Evolutionary conservation across 106 monocot genomes (phyloP).

Genomic region (Acanthochlamys bracteata): DNA sequence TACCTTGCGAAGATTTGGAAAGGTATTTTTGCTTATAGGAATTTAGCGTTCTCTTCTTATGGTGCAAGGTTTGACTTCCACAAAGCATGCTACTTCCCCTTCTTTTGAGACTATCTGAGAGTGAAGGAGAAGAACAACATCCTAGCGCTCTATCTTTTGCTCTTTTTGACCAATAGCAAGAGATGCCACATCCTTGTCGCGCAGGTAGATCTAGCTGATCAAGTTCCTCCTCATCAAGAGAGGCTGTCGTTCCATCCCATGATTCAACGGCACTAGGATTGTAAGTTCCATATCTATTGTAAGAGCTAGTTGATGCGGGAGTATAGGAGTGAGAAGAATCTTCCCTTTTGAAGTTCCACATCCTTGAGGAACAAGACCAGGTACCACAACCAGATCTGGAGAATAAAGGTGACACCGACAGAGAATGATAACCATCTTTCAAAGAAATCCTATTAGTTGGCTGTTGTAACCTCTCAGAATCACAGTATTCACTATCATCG

Average conservation of each 20-base stretch:
- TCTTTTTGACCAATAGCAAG: conserved; percentile 65
- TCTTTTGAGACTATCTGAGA: conserved; percentile 61
- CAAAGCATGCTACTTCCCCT: conserved; percentile 61
- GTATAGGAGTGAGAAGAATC: conserved; percentile 71
- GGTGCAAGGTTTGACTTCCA: conserved; percentile 38
- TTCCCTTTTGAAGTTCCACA: conserved; percentile 44
- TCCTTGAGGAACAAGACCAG: conserved; percentile 52
- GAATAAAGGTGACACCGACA: conserved; percentile 54
- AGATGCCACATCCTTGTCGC: conserved; percentile 58
- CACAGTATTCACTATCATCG: conserved; percentile 41
- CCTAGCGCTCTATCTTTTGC: conserved; percentile 37
- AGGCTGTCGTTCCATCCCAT: conserved; percentile 45
- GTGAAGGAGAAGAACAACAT: conserved; percentile 69
- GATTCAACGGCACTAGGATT: conserved; percentile 47
- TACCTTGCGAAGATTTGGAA: conserved; percentile 34
- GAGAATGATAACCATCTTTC: conserved; percentile 31
- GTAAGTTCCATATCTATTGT: conserved; percentile 33
- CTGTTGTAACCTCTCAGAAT: conserved; percentile 32
- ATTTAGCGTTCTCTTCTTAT: conserved; percentile 34
- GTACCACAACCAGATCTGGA: conserved; percentile 56
- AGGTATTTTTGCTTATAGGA: conserved; percentile 24
- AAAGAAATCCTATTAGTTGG: conserved; percentile 17
- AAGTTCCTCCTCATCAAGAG: conserved; percentile 61
- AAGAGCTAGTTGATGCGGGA: conserved; percentile 73
- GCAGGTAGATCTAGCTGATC: conserved; percentile 38